phyloP scores from a whole-genome alignment of 2,329 filamentous ascomycete species.

The Colletotrichum sp. region DNA sequence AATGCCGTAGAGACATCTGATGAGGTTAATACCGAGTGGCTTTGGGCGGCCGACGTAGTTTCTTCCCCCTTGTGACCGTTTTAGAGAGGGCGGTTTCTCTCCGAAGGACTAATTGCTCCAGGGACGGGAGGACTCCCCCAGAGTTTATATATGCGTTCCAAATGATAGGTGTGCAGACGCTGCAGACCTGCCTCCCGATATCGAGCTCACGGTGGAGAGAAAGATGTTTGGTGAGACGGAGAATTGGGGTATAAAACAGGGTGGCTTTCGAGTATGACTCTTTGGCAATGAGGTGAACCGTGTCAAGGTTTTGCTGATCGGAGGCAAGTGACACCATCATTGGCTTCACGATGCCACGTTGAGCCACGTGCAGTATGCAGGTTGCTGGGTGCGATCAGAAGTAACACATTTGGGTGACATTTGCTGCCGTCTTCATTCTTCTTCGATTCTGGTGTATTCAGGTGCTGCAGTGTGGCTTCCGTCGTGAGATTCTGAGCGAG shows the following conservation, averaged over 20 bases:
- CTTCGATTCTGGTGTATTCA: background rate
- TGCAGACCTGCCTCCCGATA: fast-evolving
- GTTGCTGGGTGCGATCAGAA: fast-evolving
- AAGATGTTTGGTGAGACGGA: background rate
- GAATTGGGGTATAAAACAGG: background rate
- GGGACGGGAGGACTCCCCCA: background rate
- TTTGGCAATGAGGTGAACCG: background rate
- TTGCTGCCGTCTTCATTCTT: fast-evolving
- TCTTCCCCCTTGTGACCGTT: background rate
- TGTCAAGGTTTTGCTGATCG: too few relatives aligned
- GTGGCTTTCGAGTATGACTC: background rate
- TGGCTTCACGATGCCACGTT: background rate
- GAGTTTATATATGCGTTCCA: background rate
- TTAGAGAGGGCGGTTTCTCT: too few relatives aligned
- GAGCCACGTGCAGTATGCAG: fast-evolving
- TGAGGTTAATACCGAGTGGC: background rate
- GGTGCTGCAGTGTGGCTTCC: fast-evolving
- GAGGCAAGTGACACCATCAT: background rate
- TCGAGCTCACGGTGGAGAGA: fast-evolving
- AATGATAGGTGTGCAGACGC: fast-evolving
- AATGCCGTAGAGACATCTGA: fast-evolving
- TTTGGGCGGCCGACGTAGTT: background rate
- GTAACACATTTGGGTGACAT: fast-evolving
- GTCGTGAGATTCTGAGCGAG: background rate
- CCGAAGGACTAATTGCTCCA: too few relatives aligned